Evolutionary conservation across 2,329 filamentous ascomycete genomes (phyloP).

Genomic region (Colletotrichum melonis): DNA sequence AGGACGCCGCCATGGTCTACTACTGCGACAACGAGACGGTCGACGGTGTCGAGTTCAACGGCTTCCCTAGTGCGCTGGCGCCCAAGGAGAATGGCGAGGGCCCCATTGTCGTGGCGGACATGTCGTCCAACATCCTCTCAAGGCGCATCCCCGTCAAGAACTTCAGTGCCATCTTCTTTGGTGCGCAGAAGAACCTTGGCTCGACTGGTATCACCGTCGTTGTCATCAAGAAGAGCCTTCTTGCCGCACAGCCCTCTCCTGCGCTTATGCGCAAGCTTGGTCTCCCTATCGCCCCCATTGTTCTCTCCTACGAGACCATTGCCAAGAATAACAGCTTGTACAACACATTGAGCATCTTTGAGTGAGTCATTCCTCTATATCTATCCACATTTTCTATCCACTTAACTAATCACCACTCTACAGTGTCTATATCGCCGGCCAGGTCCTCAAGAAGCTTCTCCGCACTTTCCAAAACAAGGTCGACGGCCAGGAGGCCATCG

Average conservation of each 20-base stretch:
- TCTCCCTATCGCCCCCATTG: constrained; percentile 81
- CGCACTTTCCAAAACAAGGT: constrained; percentile 75
- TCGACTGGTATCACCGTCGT: constrained; percentile 87
- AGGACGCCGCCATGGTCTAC: constrained; percentile 81
- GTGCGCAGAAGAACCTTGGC: constrained; percentile 95
- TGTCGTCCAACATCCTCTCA: constrained; percentile 94
- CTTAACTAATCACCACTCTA: constrained; percentile 5
- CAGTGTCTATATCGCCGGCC: constrained; percentile 89
- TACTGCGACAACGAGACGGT: constrained; percentile 96
- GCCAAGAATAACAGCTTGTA: constrained; percentile 96
- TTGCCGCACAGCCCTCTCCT: constrained; percentile 79
- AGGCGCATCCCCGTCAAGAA: constrained; percentile 81
- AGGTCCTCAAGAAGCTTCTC: constrained; percentile 84
- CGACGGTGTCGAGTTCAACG: constrained; percentile 90
- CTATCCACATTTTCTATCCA: not conserved
- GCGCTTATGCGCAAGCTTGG: constrained; percentile 78
- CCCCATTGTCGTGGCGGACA: constrained; percentile 87
- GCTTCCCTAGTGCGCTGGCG: constrained; percentile 74
- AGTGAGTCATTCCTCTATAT: constrained; percentile 55
- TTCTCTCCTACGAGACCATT: constrained; percentile 86
- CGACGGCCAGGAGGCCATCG: constrained; percentile 78
- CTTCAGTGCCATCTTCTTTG: constrained; percentile 88
- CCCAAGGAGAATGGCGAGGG: constrained; percentile 69
- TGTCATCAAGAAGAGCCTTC: constrained; percentile 83
- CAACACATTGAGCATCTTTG: constrained; percentile 95